phyloP scores from a whole-genome alignment of 140 eudicot genomes.

The Oenanthe javanica region DNA sequence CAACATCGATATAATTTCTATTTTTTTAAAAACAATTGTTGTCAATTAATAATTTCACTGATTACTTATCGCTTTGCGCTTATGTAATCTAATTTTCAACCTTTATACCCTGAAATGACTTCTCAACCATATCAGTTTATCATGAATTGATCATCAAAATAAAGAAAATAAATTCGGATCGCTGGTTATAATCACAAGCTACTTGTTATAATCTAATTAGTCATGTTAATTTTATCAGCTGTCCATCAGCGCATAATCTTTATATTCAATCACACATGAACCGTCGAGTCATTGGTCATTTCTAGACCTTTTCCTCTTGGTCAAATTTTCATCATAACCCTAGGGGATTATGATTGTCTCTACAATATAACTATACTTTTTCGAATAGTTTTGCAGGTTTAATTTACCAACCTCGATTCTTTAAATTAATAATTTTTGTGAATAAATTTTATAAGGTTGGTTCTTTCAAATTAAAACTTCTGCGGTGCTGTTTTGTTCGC shows the following conservation, averaged over 20 bases:
- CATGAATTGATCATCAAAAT: neutral
- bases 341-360: neutral
- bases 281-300: neutral
- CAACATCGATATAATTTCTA: neutral
- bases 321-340: neutral
- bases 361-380: neutral
- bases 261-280: neutral
- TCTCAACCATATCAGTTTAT: neutral
- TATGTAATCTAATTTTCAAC: neutral
- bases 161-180: neutral
- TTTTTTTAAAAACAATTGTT: neutral
- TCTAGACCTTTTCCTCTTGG: neutral
- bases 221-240: neutral
- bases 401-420: too few species aligned
- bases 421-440: too few species aligned
- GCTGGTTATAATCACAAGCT: neutral
- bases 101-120: neutral
- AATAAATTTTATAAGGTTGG: too few species aligned
- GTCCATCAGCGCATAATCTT: neutral
- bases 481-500: too few species aligned
- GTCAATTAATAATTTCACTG: neutral
- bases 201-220: neutral
- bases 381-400: neutral
- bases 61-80: too few species aligned
- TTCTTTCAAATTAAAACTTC: too few species aligned